Base-by-base conservation (phyloP, 768 basidiomycete genomes). In the Auricularia heimuer region DNA sequence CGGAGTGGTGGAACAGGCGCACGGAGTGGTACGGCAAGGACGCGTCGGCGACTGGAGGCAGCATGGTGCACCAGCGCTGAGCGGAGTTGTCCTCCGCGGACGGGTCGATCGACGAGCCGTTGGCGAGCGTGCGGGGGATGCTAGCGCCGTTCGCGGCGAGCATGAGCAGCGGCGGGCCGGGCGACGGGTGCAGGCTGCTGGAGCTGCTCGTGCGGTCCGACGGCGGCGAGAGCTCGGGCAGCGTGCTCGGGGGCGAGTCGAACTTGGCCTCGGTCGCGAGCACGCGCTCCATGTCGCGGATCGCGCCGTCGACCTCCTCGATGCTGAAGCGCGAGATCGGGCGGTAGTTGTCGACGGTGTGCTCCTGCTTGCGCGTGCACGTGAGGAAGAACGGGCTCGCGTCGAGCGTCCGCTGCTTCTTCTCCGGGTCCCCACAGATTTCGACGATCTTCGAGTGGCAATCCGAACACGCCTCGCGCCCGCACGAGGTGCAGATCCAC, bases 401-500 rank as follows among this genome's bases (percentile, higher is more conserved):
- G 33, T 45, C 24, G 24, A 36, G 36, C 77, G 69, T 86, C 84
- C 3, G 82, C 77, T 87, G 82, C 67, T 81, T 83, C 70, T 90
- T 64, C 79, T 77, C 14, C 2, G 78, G 75, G 35, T 77, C 79
- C 66, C 82, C 83, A 65, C 78, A 75, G 42, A 89, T 76, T 14
- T 86, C 84, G 64, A 77, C 75, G 63, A 95, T 84, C 68, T 84
- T 86, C 34, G 81, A 78, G 70, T 84, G 90, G 72, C 95, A 97
- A 66, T 92, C 89, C 1, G 86, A 80, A 72, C 95, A 98, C 8
- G 90, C 85, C 75, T 97, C 95, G 10, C 92, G 85, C 3, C 92
- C 95, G 73, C 95, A 98, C 45, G 84, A 72, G n/a, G 89, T 82
- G 73, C 94, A 96, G 83, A 95, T 90, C 86, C 90, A 96, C 36